phyloP scores from a whole-genome alignment of 306 rosid genomes.

The Quercus parvula region DNA sequence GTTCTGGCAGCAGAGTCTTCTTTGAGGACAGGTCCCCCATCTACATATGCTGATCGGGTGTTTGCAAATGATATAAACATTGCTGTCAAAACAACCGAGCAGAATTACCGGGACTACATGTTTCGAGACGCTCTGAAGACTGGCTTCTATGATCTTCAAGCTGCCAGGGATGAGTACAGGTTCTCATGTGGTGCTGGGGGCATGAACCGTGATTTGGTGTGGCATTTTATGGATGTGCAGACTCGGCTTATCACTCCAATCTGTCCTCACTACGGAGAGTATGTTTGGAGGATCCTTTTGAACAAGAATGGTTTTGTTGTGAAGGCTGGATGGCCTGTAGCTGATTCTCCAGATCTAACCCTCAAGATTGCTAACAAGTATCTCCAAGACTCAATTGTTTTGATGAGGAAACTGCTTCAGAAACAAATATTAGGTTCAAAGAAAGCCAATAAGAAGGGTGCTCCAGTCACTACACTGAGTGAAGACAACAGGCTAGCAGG shows the following conservation, averaged over 20 bases:
- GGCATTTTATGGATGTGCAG: slow-evolving; percentile 89
- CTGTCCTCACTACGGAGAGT: slow-evolving; percentile 90
- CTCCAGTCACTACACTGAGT: slow-evolving; percentile 39
- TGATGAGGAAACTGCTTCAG: slow-evolving; percentile 85
- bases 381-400: slow-evolving; percentile 74
- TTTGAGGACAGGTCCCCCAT: slow-evolving; percentile 71
- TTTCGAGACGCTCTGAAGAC: slow-evolving; percentile 87
- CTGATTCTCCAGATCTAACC: slow-evolving; percentile 65
- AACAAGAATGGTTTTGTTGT: slow-evolving; percentile 81
- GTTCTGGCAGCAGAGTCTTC: slow-evolving; percentile 61
- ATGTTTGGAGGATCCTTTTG: slow-evolving; percentile 77
- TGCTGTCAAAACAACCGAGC: slow-evolving; percentile 73
- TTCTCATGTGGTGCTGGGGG: slow-evolving; percentile 80
- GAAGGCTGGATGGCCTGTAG: slow-evolving; percentile 86
- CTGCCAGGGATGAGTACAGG: slow-evolving; percentile 91
- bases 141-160: slow-evolving; percentile 87
- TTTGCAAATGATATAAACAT: slow-evolving; percentile 82
- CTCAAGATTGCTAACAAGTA: slow-evolving; percentile 78
- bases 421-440: slow-evolving; percentile 76
- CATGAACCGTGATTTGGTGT: slow-evolving; percentile 60
- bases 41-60: slow-evolving; percentile 77
- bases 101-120: slow-evolving; percentile 68
- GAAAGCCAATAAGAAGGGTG: slow-evolving; percentile 55
- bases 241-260: slow-evolving; percentile 86
- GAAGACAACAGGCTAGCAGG: slow-evolving; percentile 51